Evolutionary conservation across 306 rosid genomes (phyloP), one percentile per base, ranked within the genome.

Genomic region (Hippophae rhamnoides): DNA sequence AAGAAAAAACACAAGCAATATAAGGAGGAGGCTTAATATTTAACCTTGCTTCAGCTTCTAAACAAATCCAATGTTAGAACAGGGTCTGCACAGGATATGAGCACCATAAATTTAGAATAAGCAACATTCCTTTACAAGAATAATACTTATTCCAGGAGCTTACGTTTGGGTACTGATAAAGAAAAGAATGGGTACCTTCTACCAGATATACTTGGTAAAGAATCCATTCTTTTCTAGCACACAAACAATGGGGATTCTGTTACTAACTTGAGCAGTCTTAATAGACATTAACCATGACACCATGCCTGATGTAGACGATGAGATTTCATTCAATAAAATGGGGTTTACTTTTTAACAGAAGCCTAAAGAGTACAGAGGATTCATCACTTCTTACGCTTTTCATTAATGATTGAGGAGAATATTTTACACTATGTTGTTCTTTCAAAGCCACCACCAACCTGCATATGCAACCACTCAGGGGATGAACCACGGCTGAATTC

Each of bases 391-490:
- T 64, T 75, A 66, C 73, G 78, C 68, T 71, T 78, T 82, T 71
- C 18, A 74, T 82, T 85, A 83, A 75, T 81, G 58, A 7, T 62
- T 51, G 66, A 56, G 49, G 54, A 38, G 57, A 65, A 62, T 54
- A 68, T 79, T 67, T 56, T 18, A 43, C 71, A 68, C 69, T 84
- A 86, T 9, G 84, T 60, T 49, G 89, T 70, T 84, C 86, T 79
- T 74, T 82, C 95, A 54, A 84, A 90, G 68, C 86, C 80, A 26
- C 95, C 81, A 65, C 97, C 97, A 41, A 90, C 71, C 82, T 90
- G 97, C 97, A 90, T 90, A 58, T 90, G 97, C 74, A 90, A 67
- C 97, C 95, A 90, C 49, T 90, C 89, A 0, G 97, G 94, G 5
- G 97, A 84, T 38, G 90, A 74, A 27, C 90, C 89, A 1, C 86